Percentiles rank a stretch among this genome's conserved stretches.
Conservation (phyloP, 139 green algal genomes). For the Chlamydomonas sp. region DNA sequence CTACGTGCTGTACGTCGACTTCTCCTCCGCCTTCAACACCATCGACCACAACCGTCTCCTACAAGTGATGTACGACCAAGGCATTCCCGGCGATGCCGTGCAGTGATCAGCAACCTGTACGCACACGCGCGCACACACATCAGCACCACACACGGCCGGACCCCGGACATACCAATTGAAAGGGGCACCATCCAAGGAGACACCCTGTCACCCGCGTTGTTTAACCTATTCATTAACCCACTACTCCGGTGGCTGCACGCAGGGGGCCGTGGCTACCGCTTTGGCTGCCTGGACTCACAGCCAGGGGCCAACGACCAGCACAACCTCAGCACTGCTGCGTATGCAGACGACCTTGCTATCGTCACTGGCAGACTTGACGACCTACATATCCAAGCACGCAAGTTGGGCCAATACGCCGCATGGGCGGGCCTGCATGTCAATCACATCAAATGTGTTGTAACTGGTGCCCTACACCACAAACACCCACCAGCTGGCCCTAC, state of each 20-base stretch:
- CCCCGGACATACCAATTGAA: slow-evolving; percentile 24
- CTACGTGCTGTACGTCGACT: slow-evolving; percentile 48
- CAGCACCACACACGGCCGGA: not conserved
- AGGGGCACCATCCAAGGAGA: slow-evolving; percentile 57
- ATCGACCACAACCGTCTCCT: slow-evolving; percentile 54
- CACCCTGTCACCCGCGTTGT: slow-evolving; percentile 53
- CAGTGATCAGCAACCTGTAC: slow-evolving; percentile 51
- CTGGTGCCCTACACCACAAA: not conserved
- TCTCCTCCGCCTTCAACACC: slow-evolving; percentile 50
- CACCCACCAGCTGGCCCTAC: too few relatives aligned
- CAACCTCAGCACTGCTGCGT: too few relatives aligned
- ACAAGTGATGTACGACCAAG: slow-evolving; percentile 40
- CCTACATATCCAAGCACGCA: not conserved
- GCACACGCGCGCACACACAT: slow-evolving; percentile 34
- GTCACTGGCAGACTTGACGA: too few relatives aligned
- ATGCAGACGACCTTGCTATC: too few relatives aligned
- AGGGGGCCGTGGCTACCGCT: not conserved
- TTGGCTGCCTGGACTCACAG: not conserved
- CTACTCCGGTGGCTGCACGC: not conserved
- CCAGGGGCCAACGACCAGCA: too few relatives aligned
- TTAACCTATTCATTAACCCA: not conserved
- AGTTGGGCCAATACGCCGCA: not conserved
- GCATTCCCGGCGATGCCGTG: slow-evolving; percentile 44
- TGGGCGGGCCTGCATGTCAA: not conserved
- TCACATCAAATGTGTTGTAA: not conserved